Evolutionary conservation across 768 basidiomycete genomes (phyloP), one percentile per base, ranked within the genome.

Genomic region (Sistotremastrum suecicum): DNA sequence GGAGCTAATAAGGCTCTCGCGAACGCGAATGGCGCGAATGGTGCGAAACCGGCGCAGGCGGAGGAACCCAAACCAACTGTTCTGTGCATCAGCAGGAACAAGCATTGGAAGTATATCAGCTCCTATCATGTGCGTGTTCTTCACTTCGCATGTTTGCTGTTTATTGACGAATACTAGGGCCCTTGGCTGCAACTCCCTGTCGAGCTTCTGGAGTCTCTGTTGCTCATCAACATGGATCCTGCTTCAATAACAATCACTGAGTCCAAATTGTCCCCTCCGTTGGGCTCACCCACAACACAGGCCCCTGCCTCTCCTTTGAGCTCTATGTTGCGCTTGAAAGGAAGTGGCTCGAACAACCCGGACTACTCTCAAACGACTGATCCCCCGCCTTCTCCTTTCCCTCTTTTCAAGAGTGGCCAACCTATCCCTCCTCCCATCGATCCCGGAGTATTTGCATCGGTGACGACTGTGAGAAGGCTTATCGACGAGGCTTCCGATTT

Each of bases 61-160:
- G 20, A 73, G 31, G 65, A 62, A 39, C 60, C 65, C 34, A 73
- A 74, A 39, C 76, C 76, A 10, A 71, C 80, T 0, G 76, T 83
- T 34, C 71, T 91, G 3, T 85, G 83, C 59, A 91, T 92, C 54
- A 86, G 83, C 64, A 75, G 89, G 53, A 90, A 91, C 66, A 92
- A 92, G 61, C 89, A 92, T 56, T 90, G 88, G 89, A 76, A 80
- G 31, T 90, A 89, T 56, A 90, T 91, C 63, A 87, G 83, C 63
- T 87, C 87, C 28, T 89, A 85, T 60, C 85, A 88, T 60, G 86
- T 87, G 65, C 49, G 80, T 77, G 41, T 49, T 28, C 37, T 39
- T 52, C 49, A 38, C 28, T 47, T 45, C 34, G 48, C 12, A 33
- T 37, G 12, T 35, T 34, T 36, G 31, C 11, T 34, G 10, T 44